Percentiles rank a stretch among this genome's conserved stretches.
phyloP scores from a whole-genome alignment of 1,284 basidiomycete species.

The Moesziomyces globuligerus region DNA sequence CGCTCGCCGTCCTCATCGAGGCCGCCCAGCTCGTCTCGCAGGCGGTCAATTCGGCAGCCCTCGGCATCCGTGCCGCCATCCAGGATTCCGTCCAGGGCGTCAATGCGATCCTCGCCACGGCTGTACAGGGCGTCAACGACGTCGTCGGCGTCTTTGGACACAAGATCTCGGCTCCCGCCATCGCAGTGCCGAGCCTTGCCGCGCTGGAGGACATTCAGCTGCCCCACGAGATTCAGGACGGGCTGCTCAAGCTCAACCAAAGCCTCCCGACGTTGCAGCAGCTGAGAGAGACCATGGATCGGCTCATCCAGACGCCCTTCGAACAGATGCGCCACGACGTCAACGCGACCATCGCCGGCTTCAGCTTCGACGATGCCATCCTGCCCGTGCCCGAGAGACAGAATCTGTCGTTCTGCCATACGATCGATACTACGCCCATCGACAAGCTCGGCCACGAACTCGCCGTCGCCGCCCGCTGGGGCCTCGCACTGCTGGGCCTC shows the following conservation, averaged over 20 bases:
- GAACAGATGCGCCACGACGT: conserved; percentile 48
- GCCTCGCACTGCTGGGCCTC: conserved; percentile 27
- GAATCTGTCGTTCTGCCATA: conserved; percentile 45
- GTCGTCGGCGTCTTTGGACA: conserved; percentile 46
- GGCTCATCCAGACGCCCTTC: conserved; percentile 61
- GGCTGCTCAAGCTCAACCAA: conserved; percentile 79
- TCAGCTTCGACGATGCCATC: conserved; percentile 41
- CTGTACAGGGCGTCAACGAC: conserved; percentile 47
- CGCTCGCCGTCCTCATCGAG: conserved; percentile 79
- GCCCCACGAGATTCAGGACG: conserved; percentile 80
- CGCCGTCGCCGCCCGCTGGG: conserved; percentile 19
- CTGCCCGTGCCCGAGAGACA: conserved; percentile 38
- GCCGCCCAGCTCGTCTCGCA: conserved; percentile 76
- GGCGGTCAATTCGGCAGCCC: conserved; percentile 79
- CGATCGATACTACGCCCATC: conserved; percentile 44
- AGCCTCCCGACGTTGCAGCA: conserved; percentile 83
- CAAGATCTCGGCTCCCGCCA: conserved; percentile 32
- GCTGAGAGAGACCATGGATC: conserved; percentile 78
- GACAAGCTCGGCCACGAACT: conserved; percentile 48
- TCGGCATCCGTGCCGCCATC: conserved; percentile 77
- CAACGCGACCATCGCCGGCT: conserved; percentile 43
- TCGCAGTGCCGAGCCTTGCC: conserved; percentile 68
- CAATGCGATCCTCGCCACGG: conserved; percentile 43
- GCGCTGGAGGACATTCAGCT: conserved; percentile 81
- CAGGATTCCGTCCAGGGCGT: conserved; percentile 64